phyloP scores from a whole-genome alignment of 2,329 filamentous ascomycete genomes.

The Coleophoma cylindrospora region DNA sequence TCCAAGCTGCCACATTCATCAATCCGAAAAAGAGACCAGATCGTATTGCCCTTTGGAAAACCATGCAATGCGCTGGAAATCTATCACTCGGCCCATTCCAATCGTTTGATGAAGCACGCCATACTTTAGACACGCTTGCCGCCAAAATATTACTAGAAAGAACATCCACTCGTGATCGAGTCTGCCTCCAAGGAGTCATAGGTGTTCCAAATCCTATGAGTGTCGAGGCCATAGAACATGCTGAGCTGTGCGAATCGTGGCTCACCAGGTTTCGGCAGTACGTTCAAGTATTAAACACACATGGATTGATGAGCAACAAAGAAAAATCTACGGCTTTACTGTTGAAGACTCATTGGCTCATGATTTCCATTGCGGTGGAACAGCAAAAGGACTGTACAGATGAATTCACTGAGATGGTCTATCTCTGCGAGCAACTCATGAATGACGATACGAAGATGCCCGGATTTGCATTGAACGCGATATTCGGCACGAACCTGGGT shows the following conservation, averaged over 20 bases:
- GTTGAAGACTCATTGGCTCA: conserved; percentile 16
- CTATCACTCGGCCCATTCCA: neutral
- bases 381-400: conserved; percentile 2
- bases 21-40: conserved; percentile 17
- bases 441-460: conserved; percentile 1
- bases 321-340: neutral
- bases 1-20: conserved; percentile 20
- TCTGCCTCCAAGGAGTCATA: neutral
- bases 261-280: conserved; percentile 12
- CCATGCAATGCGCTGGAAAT: conserved; percentile 12
- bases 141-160: neutral
- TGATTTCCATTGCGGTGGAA: conserved; percentile 14
- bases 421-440: conserved; percentile 14
- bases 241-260: conserved; percentile 13
- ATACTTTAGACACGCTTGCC: neutral
- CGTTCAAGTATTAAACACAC: neutral
- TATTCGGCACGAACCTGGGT: conserved; percentile 21
- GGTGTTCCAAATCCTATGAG: conserved; percentile 1
- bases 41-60: conserved; percentile 13
- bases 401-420: conserved; percentile 17
- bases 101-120: neutral
- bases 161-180: neutral
- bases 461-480: conserved; percentile 6
- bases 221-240: neutral
- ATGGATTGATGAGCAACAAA: neutral